Evolutionary conservation across 305 asterid genomes (phyloP).

Genomic region (Solanum hybrid): DNA sequence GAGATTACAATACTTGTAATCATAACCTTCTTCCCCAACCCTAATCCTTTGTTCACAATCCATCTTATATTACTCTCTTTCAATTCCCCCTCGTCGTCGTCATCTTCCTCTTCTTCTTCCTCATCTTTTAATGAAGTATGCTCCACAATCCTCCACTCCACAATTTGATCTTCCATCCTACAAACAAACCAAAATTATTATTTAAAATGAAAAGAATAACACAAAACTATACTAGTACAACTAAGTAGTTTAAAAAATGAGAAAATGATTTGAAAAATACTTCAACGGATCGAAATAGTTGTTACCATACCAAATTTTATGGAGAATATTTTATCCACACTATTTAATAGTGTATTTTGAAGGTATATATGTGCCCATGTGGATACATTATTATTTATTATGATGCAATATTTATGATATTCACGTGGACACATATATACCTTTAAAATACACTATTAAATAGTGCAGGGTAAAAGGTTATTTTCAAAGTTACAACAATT

Average conservation of each 20-base stretch:
- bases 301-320: too few relatives aligned
- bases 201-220: not conserved
- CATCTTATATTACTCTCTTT: conserved; percentile 26
- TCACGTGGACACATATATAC: too few relatives aligned
- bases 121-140: conserved; percentile 7
- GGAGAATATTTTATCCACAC: too few relatives aligned
- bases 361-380: too few relatives aligned
- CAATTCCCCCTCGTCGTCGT: not conserved
- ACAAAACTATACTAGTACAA: not conserved
- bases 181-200: not conserved
- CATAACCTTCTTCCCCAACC: conserved; percentile 42
- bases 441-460: too few relatives aligned
- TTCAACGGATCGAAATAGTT: too few relatives aligned
- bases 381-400: too few relatives aligned
- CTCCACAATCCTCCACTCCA: conserved; percentile 25
- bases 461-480: too few relatives aligned
- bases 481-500: too few relatives aligned
- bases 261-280: too few relatives aligned
- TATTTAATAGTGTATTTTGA: too few relatives aligned
- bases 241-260: not conserved
- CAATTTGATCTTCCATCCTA: conserved; percentile 38
- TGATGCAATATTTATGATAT: too few relatives aligned
- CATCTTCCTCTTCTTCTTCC: not conserved
- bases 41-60: conserved; percentile 29
- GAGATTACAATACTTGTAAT: conserved; percentile 46